Conservation (phyloP, 768 basidiomycete species). For the Russula sp. region DNA sequence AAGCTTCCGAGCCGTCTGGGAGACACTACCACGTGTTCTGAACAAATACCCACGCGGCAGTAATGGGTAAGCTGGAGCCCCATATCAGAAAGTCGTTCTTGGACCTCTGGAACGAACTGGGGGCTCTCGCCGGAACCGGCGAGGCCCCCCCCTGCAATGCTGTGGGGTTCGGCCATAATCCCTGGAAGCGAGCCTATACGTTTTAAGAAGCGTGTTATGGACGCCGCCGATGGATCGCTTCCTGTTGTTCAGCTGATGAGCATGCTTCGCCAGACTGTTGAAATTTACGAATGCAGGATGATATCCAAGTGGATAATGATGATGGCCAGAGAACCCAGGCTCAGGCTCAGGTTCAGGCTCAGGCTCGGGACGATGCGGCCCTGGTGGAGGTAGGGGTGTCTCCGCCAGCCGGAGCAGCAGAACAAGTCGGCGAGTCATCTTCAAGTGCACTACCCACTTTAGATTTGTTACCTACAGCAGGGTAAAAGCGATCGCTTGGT, state of each 20-base stretch:
- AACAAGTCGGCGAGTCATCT: background rate
- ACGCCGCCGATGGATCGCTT: background rate
- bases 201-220: constrained; percentile 8
- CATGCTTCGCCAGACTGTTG: constrained; percentile 13
- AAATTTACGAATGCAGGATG: background rate
- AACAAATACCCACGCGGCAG: background rate
- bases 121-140: background rate
- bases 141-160: background rate
- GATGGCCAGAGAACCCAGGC: background rate
- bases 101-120: constrained; percentile 6
- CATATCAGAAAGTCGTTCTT: constrained; percentile 1
- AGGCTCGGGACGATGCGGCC: background rate
- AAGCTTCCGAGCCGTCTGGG: constrained; percentile 16
- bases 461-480: no score
- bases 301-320: background rate
- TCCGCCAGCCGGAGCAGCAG: no score
- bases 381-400: background rate
- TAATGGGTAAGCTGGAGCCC: background rate
- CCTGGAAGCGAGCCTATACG: background rate
- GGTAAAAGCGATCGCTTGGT: no score
- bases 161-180: background rate
- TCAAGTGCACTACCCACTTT: background rate
- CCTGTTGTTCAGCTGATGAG: constrained; percentile 7
- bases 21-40: constrained; percentile 9
- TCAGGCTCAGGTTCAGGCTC: no score